Evolutionary conservation across 2,329 filamentous ascomycete genomes (phyloP).

Genomic region (Sporothrix brunneoviolacea): DNA sequence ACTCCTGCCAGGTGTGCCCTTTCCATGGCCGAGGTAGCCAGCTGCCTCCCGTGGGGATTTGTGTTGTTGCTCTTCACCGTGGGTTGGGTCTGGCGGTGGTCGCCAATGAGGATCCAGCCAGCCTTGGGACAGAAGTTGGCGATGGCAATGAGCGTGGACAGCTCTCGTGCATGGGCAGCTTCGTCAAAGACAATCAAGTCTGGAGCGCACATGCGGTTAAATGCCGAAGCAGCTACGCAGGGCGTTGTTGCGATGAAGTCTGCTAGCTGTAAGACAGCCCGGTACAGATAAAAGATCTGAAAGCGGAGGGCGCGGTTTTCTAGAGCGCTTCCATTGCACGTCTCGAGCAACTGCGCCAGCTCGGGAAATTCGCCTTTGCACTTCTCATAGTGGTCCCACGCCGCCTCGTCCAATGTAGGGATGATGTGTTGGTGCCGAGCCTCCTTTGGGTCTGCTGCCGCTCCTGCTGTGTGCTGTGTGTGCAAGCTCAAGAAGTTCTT

Average conservation of each 20-base stretch:
- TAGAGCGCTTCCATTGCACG: conserved; percentile 22
- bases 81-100: conserved; percentile 38
- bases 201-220: conserved; percentile 57
- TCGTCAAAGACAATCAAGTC: conserved; percentile 85
- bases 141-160: conserved; percentile 39
- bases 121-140: conserved; percentile 35
- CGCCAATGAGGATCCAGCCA: conserved; percentile 40
- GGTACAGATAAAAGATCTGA: conserved; percentile 30
- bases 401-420: conserved; percentile 36
- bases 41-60: conserved; percentile 18
- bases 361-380: conserved; percentile 27
- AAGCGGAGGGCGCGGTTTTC: conserved; percentile 23
- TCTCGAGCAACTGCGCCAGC: conserved; percentile 32
- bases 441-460: conserved; percentile 17
- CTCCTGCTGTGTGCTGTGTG: not conserved
- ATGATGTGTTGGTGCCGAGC: conserved; percentile 19
- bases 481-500: conserved; percentile 33
- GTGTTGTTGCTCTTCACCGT: conserved; percentile 26
- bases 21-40: conserved; percentile 24
- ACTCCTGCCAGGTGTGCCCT: conserved; percentile 20
- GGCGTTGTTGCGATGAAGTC: conserved; percentile 43
- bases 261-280: conserved; percentile 29
- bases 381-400: conserved; percentile 34
- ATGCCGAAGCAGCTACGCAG: conserved; percentile 33
- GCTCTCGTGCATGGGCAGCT: conserved; percentile 39